These are phyloP conservation scores for Thelonectria discophora DNA, from an alignment of 2,329 filamentous ascomycete genomes.

Conservation along the genomic window DNA sequence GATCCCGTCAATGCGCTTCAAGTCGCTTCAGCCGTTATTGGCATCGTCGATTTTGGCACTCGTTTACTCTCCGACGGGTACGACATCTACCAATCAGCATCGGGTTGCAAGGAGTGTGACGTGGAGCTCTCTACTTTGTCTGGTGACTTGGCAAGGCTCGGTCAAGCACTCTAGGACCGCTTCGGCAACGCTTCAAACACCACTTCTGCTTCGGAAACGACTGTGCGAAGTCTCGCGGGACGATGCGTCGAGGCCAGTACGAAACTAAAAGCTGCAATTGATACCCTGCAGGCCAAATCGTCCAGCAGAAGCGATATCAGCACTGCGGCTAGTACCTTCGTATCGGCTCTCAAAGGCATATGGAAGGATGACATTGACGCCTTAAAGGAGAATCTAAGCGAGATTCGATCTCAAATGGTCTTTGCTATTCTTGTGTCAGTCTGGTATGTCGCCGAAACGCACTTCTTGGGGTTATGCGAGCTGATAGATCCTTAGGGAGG, in stretches of 20 bases:
- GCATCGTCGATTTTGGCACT: slow-evolving; percentile 5
- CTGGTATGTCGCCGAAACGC: background rate
- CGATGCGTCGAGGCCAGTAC: background rate
- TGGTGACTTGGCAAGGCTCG: background rate
- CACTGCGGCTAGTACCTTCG: background rate
- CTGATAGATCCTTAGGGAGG: background rate
- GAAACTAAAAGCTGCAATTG: background rate
- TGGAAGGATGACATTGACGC: background rate
- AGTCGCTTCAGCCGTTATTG: background rate
- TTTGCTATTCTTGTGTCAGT: background rate
- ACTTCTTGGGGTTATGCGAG: background rate
- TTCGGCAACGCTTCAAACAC: background rate
- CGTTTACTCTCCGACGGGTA: background rate
- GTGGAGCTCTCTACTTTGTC: slow-evolving; percentile 3
- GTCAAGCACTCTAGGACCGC: background rate
- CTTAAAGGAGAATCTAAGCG: background rate
- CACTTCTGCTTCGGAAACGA: background rate
- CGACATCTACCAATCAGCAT: slow-evolving; percentile 7
- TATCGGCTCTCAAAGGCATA: background rate
- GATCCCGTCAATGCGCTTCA: slow-evolving; percentile 6
- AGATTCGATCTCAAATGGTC: background rate
- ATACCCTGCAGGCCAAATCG: background rate
- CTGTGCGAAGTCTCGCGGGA: background rate
- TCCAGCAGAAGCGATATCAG: background rate
- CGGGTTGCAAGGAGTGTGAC: background rate